A percentile compares a stretch with the other conserved stretches of the same genome.
Conservation (phyloP, 1,284 basidiomycete species). For the Omphalotus olearius region DNA sequence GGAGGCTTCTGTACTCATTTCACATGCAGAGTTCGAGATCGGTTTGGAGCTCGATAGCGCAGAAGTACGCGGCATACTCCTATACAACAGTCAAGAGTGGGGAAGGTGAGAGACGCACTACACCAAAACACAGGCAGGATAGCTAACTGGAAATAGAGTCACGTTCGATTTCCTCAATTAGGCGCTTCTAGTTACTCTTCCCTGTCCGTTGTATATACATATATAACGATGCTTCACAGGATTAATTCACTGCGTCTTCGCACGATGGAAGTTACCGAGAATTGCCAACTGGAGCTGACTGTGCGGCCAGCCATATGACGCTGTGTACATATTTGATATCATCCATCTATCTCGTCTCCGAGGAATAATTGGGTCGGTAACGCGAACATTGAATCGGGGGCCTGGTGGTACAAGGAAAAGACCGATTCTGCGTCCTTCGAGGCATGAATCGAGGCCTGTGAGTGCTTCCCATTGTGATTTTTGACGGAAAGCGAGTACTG, state of each 20-base stretch:
- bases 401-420: neutral
- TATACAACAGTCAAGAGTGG: slow-evolving; percentile 72
- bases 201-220: neutral
- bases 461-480: no score
- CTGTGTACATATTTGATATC: neutral
- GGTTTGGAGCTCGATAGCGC: slow-evolving; percentile 77
- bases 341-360: neutral
- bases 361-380: neutral
- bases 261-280: neutral
- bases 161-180: slow-evolving; percentile 53
- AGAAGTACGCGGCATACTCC: slow-evolving; percentile 74
- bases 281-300: neutral
- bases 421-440: no score
- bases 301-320: no score
- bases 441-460: no score
- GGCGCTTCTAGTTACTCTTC: neutral
- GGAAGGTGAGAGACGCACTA: slow-evolving; percentile 47
- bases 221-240: neutral
- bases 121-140: neutral
- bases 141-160: slow-evolving; percentile 31
- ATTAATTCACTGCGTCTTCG: neutral
- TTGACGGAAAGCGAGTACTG: no score
- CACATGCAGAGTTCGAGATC: slow-evolving; percentile 65
- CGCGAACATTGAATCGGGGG: no score
- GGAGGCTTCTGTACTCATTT: neutral